Conservation (phyloP, 2,329 filamentous ascomycete genomes). For the Monosporascus sp. region DNA sequence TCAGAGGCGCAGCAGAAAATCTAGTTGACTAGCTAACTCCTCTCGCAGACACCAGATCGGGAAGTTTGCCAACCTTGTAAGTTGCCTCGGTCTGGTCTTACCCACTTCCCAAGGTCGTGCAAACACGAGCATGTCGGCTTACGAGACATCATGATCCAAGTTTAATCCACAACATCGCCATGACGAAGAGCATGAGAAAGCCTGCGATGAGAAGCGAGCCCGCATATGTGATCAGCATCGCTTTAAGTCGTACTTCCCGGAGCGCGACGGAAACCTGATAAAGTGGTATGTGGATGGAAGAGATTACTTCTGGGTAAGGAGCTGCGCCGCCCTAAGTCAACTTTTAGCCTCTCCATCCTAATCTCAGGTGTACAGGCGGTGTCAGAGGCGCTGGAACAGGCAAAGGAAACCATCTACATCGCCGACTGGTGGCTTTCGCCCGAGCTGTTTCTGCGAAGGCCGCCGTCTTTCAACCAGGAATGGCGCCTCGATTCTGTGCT, state of each 20-base stretch:
- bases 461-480: constrained; percentile 75
- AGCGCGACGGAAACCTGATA: constrained; percentile 75
- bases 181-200: constrained; percentile 86
- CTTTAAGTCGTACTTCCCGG: constrained; percentile 86
- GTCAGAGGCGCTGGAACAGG: constrained; percentile 80
- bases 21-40: background rate
- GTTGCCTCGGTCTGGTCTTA: constrained; percentile 10
- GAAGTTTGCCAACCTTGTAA: constrained; percentile 57
- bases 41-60: constrained; percentile 49
- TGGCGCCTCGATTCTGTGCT: constrained; percentile 82
- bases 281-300: constrained; percentile 98
- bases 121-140: constrained; percentile 3
- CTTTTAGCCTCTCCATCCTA: constrained; percentile 1
- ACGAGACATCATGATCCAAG: constrained; percentile 25
- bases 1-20: background rate
- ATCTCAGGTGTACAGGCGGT: constrained; percentile 51
- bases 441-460: constrained; percentile 78
- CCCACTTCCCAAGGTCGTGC: background rate
- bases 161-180: constrained; percentile 88
- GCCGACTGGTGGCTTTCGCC: constrained; percentile 96
- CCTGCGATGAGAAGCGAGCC: constrained; percentile 73
- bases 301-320: constrained; percentile 78
- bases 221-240: constrained; percentile 69
- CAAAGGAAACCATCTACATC: constrained; percentile 92
- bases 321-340: background rate